Evolutionary conservation across 306 rosid genomes (phyloP), one percentile per base, ranked within the genome.

Genomic region (Cotoneaster glaucophyllus): DNA sequence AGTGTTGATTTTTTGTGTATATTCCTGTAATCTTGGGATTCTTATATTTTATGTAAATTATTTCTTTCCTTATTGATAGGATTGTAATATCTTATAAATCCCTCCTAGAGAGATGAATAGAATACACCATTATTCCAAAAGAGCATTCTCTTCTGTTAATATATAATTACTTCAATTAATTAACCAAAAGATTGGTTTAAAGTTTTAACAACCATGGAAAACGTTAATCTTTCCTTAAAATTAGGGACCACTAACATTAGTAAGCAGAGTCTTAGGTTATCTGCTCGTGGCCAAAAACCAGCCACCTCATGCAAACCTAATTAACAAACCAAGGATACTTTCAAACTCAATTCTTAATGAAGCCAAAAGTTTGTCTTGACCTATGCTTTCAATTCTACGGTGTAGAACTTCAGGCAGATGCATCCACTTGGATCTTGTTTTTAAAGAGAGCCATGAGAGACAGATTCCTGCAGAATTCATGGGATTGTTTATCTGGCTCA

Each of bases 331-430:
- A 21, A 13, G 69, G 29, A 59, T 41, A 25, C 28, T 73, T 6
- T 65, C 25, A 17, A 73, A 61, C 58, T 37, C 62, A 79, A 65
- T 77, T 77, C 80, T 73, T 19, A 79, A 64, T 52, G 37, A 75
- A 67, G 71, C 53, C 72, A 32, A 43, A 41, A 66, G 48, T 64
- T 84, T 84, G 76, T 82, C 90, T 82, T 73, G 85, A 86, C 77
- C 78, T 62, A 34, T 71, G 71, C 73, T 26, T 85, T 71, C 67
- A 82, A 66, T 58, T 32, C 28, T 34, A 25, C 73, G 75, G 28
- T 68, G 77, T 81, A 70, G 59, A 29, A 24, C 13, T 58, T 48
- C 70, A 79, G 85, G 67, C 72, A 58, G 79, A 69, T 75, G 56
- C 58, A 64, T 24, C 72, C 79, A 39, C 79, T 75, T 84, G 86